A percentile compares a stretch with the other conserved stretches of the same genome.
Evolutionary conservation across 371 early-diverging fungal species (phyloP).

Genomic region (Capniomyces stellatus): DNA sequence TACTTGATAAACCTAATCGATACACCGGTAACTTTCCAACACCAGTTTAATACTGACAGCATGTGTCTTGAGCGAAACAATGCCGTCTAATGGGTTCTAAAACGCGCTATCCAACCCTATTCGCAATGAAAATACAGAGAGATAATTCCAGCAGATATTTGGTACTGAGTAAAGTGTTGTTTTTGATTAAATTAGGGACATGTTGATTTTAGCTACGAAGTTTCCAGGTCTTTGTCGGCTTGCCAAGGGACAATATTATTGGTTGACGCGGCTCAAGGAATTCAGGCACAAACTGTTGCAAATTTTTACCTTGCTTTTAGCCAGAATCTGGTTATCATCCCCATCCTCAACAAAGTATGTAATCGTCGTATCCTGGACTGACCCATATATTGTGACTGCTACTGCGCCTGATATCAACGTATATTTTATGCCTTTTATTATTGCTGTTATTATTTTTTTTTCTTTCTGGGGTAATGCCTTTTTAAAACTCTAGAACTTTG

Average conservation of each 20-base stretch:
- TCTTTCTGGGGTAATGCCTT: not conserved
- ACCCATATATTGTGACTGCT: too few species aligned
- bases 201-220: conserved; percentile 61
- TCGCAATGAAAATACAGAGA: not conserved
- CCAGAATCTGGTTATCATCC: conserved; percentile 67
- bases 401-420: too few species aligned
- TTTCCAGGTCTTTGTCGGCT: conserved; percentile 62
- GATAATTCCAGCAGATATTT: not conserved
- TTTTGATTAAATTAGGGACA: conserved; percentile 26
- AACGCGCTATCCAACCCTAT: not conserved
- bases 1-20: conserved; percentile 63
- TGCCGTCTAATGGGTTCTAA: not conserved
- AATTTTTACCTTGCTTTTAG: conserved; percentile 89
- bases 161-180: not conserved
- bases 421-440: too few species aligned
- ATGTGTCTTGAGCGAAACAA: not conserved
- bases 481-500: too few species aligned
- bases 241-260: conserved; percentile 65
- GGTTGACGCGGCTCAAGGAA: conserved; percentile 65
- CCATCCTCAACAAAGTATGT: conserved; percentile 75
- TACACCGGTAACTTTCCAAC: conserved; percentile 29
- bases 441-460: not conserved
- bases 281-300: conserved; percentile 80
- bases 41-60: not conserved
- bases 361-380: not conserved